phyloP scores from a whole-genome alignment of 2,329 filamentous ascomycete species.

The Zalaria sp. region DNA sequence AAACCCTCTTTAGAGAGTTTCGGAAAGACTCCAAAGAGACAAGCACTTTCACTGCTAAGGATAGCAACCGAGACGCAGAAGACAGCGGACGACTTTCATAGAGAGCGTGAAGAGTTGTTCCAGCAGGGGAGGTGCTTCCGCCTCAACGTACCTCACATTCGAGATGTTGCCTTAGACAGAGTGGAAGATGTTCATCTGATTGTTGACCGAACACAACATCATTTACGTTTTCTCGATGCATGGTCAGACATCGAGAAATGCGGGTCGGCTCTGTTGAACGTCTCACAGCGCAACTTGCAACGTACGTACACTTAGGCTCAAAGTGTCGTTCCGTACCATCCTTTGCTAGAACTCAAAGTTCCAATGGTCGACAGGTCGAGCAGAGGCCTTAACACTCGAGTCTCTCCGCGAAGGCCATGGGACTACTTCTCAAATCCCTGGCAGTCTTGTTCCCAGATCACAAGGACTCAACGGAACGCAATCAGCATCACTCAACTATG shows the following conservation, averaged over 20 bases:
- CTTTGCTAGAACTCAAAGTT: too few species aligned
- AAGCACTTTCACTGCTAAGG: not conserved
- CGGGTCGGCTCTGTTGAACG: not conserved
- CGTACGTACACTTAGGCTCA: too few species aligned
- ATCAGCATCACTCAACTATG: too few species aligned
- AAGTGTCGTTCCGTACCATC: too few species aligned
- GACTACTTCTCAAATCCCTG: too few species aligned
- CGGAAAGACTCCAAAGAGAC: not conserved
- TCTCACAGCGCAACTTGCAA: too few species aligned
- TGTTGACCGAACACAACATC: not conserved
- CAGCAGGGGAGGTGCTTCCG: slow-evolving; percentile 1
- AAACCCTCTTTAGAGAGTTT: not conserved
- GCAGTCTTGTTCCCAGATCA: too few species aligned
- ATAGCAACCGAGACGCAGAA: slow-evolving; percentile 4
- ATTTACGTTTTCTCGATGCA: not conserved
- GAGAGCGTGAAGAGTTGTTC: not conserved
- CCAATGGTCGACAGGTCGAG: too few species aligned
- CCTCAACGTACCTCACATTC: slow-evolving; percentile 3
- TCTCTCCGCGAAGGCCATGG: too few species aligned
- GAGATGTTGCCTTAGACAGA: not conserved
- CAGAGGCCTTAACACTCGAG: too few species aligned
- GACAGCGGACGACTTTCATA: slow-evolving; percentile 1
- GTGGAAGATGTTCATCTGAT: not conserved
- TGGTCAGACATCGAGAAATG: not conserved
- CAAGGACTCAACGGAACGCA: too few species aligned